Base-by-base conservation (phyloP, 2,329 filamentous ascomycete genomes). In the Teratosphaeria zuluensis region DNA sequence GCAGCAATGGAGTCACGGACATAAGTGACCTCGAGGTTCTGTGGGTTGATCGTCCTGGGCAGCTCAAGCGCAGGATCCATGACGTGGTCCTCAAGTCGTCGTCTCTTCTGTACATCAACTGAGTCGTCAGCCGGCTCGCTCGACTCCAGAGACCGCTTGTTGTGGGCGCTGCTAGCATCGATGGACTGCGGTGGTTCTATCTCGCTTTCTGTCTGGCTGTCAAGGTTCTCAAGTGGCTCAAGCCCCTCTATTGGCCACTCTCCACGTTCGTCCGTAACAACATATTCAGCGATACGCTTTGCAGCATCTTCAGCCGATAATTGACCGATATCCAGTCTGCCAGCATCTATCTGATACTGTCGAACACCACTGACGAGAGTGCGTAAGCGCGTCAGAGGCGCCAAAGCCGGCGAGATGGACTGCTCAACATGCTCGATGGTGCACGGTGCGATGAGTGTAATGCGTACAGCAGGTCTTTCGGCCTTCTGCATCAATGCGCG, bases 401-500 rank as follows among this genome's bases (percentile, higher is more conserved):
- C 60, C 48, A 72, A 52, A 19, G 58, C 58, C 11, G 63, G n/a
- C 5, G 61, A 63, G 4, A 78, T 58, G 55, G 73, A 77, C 9
- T 69, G 69, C 57, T 77, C 72, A 54, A 78, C 72, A 61, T 80
- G 77, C 57, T 77, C 74, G 3, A 77, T 64, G 0, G 75, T 71
- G 42, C 69, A 66, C 1, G 75, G 74, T 33, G 77, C 71, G 1
- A 77, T 72, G 1, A 77, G 63, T 28, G 73, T 71, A 7, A 53
- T 16, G 7, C 28, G 28, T 16, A 53, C 12, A 7, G 52, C 3
- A 7, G 16, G 11, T 7, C 28, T 16, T 7, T 5, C 21, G 6
- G 19, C 28, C 1, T n/a, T 53, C 32, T 53, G 52, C 9, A 77
- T 61, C 3, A 77, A 54, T 42, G 64, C 57, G 4, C 63, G 6